Conservation (phyloP, 257 asterid species). For the Verbascum thapsus region DNA sequence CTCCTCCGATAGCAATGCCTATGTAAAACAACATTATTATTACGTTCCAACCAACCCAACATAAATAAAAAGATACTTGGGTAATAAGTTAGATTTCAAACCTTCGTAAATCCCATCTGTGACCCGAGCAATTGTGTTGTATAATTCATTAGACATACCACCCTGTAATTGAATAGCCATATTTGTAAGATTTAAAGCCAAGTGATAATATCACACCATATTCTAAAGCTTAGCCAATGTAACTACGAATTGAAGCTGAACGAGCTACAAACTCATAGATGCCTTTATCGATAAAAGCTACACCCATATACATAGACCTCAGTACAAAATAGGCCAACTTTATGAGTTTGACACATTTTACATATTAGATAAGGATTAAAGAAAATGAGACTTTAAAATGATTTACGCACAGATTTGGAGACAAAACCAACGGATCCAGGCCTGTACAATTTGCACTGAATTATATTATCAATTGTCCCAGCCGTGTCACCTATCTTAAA, state of each 20-base stretch:
- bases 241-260: slow-evolving; percentile 4
- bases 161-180: slow-evolving; percentile 59
- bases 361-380: background rate
- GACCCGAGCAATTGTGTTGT: slow-evolving; percentile 96
- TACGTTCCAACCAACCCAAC: slow-evolving; percentile 18
- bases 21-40: slow-evolving; percentile 24
- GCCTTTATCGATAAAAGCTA: slow-evolving; percentile 11
- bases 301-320: background rate
- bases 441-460: slow-evolving; percentile 92
- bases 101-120: slow-evolving; percentile 99
- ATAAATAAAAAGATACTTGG: slow-evolving; percentile 11
- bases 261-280: slow-evolving; percentile 8
- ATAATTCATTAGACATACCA: slow-evolving; percentile 96
- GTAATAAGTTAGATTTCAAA: slow-evolving; percentile 32
- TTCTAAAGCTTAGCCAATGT: background rate
- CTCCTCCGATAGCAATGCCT: slow-evolving; percentile 99
- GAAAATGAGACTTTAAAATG: slow-evolving; percentile 16
- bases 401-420: slow-evolving; percentile 88
- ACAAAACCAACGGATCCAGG: slow-evolving; percentile 99
- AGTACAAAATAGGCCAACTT: background rate
- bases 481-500: slow-evolving; percentile 99
- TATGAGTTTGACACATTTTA: slow-evolving; percentile 3
- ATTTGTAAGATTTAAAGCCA: slow-evolving; percentile 23
- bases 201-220: slow-evolving; percentile 1
- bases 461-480: slow-evolving; percentile 95